Evolutionary conservation across 352 stramenopile genomes (phyloP).

Genomic region (Pythium vanterpoolii): DNA sequence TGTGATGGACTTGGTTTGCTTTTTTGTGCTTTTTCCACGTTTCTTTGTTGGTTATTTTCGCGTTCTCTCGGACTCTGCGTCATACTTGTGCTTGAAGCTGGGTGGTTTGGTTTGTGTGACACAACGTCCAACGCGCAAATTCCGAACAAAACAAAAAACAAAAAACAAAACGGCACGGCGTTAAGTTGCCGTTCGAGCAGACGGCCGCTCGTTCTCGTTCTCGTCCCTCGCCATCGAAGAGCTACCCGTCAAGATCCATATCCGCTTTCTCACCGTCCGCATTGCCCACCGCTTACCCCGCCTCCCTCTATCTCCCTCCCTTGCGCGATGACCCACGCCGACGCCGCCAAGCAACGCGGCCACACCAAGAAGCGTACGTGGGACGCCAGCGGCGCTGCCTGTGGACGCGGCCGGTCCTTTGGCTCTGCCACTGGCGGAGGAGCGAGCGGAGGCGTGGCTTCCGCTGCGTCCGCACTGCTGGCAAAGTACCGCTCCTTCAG

Average conservation of each 20-base stretch:
- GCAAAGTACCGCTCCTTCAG: conserved; percentile 24
- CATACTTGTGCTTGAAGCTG: conserved; percentile 11
- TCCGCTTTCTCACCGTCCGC: neutral
- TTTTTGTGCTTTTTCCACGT: conserved; percentile 16
- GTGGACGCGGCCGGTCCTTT: conserved; percentile 12
- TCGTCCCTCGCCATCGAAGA: conserved; percentile 2
- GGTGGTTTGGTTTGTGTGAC: neutral
- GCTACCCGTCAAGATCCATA: conserved; percentile 8
- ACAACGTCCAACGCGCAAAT: neutral
- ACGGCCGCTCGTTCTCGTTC: conserved; percentile 13
- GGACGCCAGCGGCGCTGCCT: conserved; percentile 19
- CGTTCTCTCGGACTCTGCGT: conserved; percentile 5
- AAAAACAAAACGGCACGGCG: conserved; percentile 1
- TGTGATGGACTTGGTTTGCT: too few species aligned
- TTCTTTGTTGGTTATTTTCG: conserved; percentile 9
- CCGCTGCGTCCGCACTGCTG: conserved; percentile 35
- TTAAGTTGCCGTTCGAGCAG: conserved; percentile 13
- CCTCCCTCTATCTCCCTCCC: neutral
- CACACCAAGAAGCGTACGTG: conserved; percentile 56
- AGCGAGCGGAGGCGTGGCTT: conserved; percentile 18
- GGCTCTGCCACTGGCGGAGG: conserved; percentile 11
- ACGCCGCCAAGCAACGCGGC: conserved; percentile 22
- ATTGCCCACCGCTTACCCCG: neutral
- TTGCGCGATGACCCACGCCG: conserved; percentile 25
- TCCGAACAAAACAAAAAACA: conserved; percentile 5